Evolutionary conservation across 1,139 yeast species (phyloP).

Genomic region (Kodamaea derodonti): DNA sequence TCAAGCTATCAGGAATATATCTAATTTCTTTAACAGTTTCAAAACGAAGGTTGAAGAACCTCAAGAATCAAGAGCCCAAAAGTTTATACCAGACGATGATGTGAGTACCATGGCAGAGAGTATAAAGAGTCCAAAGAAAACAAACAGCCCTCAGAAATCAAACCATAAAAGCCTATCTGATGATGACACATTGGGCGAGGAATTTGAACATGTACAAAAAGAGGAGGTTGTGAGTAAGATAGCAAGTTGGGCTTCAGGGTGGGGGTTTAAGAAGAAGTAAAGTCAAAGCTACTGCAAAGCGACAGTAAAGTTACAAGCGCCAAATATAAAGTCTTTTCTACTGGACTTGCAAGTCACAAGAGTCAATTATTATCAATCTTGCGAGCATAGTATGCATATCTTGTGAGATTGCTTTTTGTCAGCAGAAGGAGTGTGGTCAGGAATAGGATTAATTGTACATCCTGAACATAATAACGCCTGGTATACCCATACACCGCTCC

Average conservation of each 20-base stretch:
- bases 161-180: not conserved
- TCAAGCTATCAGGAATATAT: conserved; percentile 18
- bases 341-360: too few relatives aligned
- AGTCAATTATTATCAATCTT: too few relatives aligned
- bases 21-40: conserved; percentile 19
- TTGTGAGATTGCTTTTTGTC: too few relatives aligned
- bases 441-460: too few relatives aligned
- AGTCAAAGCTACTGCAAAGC: too few relatives aligned
- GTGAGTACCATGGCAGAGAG: not conserved
- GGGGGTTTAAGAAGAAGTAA: conserved; percentile 12
- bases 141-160: not conserved
- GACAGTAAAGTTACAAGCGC: too few relatives aligned
- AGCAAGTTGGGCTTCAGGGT: conserved; percentile 12
- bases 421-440: too few relatives aligned
- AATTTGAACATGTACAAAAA: conserved; percentile 6
- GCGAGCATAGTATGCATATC: too few relatives aligned
- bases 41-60: conserved; percentile 1
- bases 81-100: conserved; percentile 11
- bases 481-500: too few relatives aligned
- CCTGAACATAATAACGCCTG: too few relatives aligned
- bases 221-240: conserved; percentile 7
- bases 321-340: too few relatives aligned
- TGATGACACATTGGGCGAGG: conserved; percentile 3
- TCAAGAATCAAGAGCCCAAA: conserved; percentile 9
- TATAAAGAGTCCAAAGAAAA: not conserved